Conservation (phyloP, 2,329 filamentous ascomycete genomes). For the Diaporthe eres region DNA sequence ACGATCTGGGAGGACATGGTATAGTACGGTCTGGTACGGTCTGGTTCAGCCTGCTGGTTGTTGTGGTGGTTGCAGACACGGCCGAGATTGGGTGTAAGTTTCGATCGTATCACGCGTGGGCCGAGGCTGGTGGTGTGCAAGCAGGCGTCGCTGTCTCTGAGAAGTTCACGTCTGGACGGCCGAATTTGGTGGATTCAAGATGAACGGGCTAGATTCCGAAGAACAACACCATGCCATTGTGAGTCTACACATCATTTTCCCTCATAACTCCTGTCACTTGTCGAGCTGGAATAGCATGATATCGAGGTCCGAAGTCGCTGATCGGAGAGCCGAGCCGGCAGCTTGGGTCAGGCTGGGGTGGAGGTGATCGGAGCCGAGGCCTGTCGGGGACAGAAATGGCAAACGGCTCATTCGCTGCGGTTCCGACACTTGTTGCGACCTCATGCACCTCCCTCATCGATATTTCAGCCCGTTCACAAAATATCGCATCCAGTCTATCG, state of each 20-base stretch:
- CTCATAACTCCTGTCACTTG: background rate
- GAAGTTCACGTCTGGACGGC: background rate
- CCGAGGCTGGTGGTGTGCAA: slow-evolving; percentile 22
- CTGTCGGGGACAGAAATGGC: background rate
- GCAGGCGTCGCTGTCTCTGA: background rate
- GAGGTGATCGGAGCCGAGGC: slow-evolving; percentile 11
- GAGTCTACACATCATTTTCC: background rate
- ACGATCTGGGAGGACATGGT: slow-evolving; percentile 31
- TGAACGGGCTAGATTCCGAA: background rate
- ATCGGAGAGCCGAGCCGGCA: slow-evolving; percentile 14
- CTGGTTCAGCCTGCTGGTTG: background rate
- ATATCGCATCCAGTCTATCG: slow-evolving; percentile 14
- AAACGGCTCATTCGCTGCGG: background rate
- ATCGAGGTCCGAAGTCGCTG: slow-evolving; percentile 25
- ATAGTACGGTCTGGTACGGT: too few species aligned
- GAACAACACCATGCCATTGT: background rate
- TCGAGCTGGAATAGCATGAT: background rate
- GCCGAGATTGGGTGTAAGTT: background rate
- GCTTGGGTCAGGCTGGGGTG: background rate
- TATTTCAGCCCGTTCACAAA: background rate
- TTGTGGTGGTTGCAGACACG: slow-evolving; percentile 6
- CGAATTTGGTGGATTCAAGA: background rate
- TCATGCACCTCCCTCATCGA: background rate
- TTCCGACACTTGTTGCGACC: background rate
- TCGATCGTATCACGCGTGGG: slow-evolving; percentile 1